Percentiles rank a stretch among this genome's conserved stretches.
phyloP scores from a whole-genome alignment of 352 stramenopile species.

The Peronospora belbahrii region DNA sequence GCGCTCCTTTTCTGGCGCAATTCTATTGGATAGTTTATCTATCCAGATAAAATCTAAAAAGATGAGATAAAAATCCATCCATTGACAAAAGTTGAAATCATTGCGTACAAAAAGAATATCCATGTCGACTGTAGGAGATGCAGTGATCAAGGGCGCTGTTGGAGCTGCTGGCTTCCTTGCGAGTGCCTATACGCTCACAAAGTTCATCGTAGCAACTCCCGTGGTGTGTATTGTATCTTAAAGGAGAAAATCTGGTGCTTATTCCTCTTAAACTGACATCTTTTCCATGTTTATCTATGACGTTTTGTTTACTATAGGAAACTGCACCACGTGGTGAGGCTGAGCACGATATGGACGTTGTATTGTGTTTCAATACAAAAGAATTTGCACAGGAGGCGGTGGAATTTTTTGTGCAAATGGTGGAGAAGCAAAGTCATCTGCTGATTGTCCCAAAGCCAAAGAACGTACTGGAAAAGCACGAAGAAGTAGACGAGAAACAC shows the following conservation, averaged over 20 bases:
- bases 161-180: slow-evolving; percentile 63
- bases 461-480: slow-evolving; percentile 27
- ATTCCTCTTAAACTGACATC: slow-evolving; percentile 1
- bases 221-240: slow-evolving; percentile 38
- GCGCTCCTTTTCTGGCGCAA: no score
- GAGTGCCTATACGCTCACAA: slow-evolving; percentile 69
- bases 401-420: slow-evolving; percentile 62
- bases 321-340: slow-evolving; percentile 37
- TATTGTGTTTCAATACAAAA: slow-evolving; percentile 67
- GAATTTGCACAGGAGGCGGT: slow-evolving; percentile 37
- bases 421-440: slow-evolving; percentile 57
- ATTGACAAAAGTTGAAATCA: no score
- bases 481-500: slow-evolving; percentile 15
- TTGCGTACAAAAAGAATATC: not conserved
- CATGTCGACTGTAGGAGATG: slow-evolving; percentile 53
- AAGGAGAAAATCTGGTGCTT: not conserved
- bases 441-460: slow-evolving; percentile 38
- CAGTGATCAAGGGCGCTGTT: slow-evolving; percentile 60
- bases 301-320: slow-evolving; percentile 45
- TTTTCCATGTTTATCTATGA: no score
- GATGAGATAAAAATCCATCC: no score
- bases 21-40: no score
- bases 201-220: slow-evolving; percentile 69
- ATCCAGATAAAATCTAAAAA: no score
- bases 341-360: slow-evolving; percentile 61